Evolutionary conservation across 2,329 filamentous ascomycete species (phyloP).

Genomic region (Sphaerostilbella broomeana): DNA sequence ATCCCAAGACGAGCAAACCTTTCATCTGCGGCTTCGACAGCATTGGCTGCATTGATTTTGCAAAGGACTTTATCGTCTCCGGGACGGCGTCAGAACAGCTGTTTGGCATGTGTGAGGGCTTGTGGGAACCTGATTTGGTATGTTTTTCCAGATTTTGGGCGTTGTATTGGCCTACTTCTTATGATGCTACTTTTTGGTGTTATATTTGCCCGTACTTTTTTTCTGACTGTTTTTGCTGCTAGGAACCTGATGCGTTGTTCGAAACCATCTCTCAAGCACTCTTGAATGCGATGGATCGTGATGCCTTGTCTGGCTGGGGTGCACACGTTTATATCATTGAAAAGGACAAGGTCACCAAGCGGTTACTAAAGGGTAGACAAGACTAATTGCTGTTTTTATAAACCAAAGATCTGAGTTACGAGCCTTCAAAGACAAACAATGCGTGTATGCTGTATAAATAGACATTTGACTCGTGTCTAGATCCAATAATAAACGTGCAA

Average conservation of each 20-base stretch:
- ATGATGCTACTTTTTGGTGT: too few species aligned
- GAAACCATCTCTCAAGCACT: constrained; percentile 96
- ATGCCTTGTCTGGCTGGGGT: constrained; percentile 95
- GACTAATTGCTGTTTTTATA: constrained; percentile 9
- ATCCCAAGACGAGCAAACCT: constrained; percentile 86
- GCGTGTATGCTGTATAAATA: constrained; percentile 15
- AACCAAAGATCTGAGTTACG: neutral
- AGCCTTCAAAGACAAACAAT: neutral
- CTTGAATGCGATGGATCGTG: constrained; percentile 91
- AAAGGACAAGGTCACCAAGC: constrained; percentile 99
- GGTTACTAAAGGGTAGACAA: constrained; percentile 65
- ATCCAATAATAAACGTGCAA: constrained; percentile 6
- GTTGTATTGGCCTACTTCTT: too few species aligned
- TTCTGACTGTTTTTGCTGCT: neutral
- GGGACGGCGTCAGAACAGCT: constrained; percentile 95
- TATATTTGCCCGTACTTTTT: neutral
- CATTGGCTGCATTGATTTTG: constrained; percentile 99
- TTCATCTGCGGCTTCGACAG: constrained; percentile 99
- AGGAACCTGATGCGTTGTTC: constrained; percentile 91
- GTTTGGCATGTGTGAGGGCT: constrained; percentile 95
- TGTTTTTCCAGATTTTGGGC: too few species aligned
- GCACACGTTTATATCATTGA: constrained; percentile 99
- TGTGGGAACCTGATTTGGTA: constrained; percentile 97
- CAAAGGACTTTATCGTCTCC: constrained; percentile 97
- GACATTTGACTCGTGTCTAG: constrained; percentile 13